Evolutionary conservation across 1,139 yeast genomes (phyloP).

Genomic region (Hyphopichia fennica): DNA sequence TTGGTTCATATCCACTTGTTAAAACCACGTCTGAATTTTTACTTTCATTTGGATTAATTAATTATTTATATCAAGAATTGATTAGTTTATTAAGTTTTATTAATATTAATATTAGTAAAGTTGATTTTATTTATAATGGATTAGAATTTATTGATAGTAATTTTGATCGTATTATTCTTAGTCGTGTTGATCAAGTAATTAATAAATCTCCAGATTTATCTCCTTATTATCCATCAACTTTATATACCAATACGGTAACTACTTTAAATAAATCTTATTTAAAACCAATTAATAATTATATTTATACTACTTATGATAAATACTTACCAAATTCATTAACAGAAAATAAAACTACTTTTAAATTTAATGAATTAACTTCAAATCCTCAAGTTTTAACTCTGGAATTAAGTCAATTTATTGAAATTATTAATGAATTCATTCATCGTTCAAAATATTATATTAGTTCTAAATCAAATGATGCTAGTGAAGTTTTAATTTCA

Average conservation of each 20-base stretch:
- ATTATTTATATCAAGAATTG: conserved; percentile 20
- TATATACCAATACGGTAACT: conserved; percentile 15
- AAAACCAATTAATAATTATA: conserved; percentile 28
- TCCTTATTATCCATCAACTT: conserved; percentile 14
- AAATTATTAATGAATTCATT: conserved; percentile 31
- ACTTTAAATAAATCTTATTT: conserved; percentile 24
- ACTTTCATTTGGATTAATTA: conserved; percentile 27
- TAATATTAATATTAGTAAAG: conserved; percentile 22
- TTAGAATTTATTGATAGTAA: conserved; percentile 28
- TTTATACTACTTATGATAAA: conserved; percentile 28
- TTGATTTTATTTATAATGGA: conserved; percentile 23
- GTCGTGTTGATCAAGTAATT: conserved; percentile 16
- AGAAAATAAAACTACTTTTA: conserved; percentile 22
- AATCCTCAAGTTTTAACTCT: conserved; percentile 6
- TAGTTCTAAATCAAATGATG: conserved; percentile 27
- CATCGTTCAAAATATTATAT: conserved; percentile 26
- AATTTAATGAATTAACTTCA: conserved; percentile 19
- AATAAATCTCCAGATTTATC: conserved; percentile 9
- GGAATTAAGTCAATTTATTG: conserved; percentile 29
- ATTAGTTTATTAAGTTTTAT: conserved; percentile 17
- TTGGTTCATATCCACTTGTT: conserved; percentile 33
- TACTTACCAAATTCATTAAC: conserved; percentile 29
- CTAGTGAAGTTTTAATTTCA: conserved; percentile 31
- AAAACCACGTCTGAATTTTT: conserved; percentile 20
- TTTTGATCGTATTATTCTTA: conserved; percentile 27